A percentile compares a stretch with the other conserved stretches of the same genome.
Conservation (phyloP, 176 grass and related monocot species). For the Luzula sylvatica region DNA sequence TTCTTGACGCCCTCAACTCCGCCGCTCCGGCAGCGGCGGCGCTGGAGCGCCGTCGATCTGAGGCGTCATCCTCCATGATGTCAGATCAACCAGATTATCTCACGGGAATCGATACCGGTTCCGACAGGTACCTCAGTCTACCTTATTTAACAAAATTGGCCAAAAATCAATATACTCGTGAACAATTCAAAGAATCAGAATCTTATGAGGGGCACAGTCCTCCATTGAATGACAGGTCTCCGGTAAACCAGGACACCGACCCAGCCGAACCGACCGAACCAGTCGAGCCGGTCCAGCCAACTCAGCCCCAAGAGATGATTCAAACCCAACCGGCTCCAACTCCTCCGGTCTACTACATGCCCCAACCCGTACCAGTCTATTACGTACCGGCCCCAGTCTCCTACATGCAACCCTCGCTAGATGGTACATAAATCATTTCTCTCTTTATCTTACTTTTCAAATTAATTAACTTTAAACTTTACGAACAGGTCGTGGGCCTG, state of each 20-base stretch:
- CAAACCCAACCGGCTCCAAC: slow-evolving; percentile 28
- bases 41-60: slow-evolving; percentile 48
- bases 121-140: slow-evolving; percentile 34
- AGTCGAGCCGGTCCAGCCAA: background rate
- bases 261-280: slow-evolving; percentile 11
- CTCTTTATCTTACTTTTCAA: too few relatives aligned
- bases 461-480: background rate
- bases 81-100: slow-evolving; percentile 75
- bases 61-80: slow-evolving; percentile 48
- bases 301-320: slow-evolving; percentile 17
- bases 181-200: background rate
- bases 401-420: slow-evolving; percentile 16
- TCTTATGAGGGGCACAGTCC: slow-evolving; percentile 3
- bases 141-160: background rate
- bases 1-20: slow-evolving; percentile 56
- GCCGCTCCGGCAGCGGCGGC: background rate
- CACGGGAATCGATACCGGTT: slow-evolving; percentile 51
- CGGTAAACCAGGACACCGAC: slow-evolving; percentile 10
- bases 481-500: slow-evolving; percentile 14
- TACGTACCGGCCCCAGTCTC: slow-evolving; percentile 31
- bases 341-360: slow-evolving; percentile 37
- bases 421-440: background rate
- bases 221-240: slow-evolving; percentile 20
- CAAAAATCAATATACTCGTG: background rate
- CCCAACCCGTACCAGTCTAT: slow-evolving; percentile 42